phyloP scores from a whole-genome alignment of 1,284 basidiomycete genomes.

The Austroboletus niveus region DNA sequence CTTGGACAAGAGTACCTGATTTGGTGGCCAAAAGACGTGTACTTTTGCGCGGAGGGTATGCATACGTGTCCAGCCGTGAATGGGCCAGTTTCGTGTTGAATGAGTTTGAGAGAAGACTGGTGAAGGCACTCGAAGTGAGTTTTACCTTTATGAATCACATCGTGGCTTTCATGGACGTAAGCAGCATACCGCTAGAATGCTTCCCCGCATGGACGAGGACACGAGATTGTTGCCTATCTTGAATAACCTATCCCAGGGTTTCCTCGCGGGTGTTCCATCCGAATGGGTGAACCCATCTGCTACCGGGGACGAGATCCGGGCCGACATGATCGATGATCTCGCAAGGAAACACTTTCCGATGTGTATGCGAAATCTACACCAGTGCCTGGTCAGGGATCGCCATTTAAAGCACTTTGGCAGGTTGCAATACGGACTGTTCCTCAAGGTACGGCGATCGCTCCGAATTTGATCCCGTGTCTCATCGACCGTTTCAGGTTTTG shows the following conservation, averaged over 20 bases:
- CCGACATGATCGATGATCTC: conserved; percentile 92
- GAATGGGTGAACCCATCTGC: conserved; percentile 67
- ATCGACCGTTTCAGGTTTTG: conserved; percentile 59
- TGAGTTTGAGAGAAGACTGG: conserved; percentile 80
- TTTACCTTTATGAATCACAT: not conserved
- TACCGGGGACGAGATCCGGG: conserved; percentile 71
- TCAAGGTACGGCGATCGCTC: conserved; percentile 67
- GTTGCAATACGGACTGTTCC: conserved; percentile 90
- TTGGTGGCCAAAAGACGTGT: conserved; percentile 87
- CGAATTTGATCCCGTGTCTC: not conserved
- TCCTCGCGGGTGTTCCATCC: conserved; percentile 87
- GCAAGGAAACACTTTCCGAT: conserved; percentile 90
- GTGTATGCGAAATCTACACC: conserved; percentile 94
- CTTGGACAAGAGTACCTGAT: conserved; percentile 93
- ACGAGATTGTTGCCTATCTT: conserved; percentile 89
- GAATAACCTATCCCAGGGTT: conserved; percentile 91
- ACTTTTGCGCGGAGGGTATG: conserved; percentile 79
- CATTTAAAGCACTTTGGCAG: conserved; percentile 95
- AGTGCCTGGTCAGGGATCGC: conserved; percentile 71
- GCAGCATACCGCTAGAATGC: conserved; percentile 81
- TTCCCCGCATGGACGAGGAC: conserved; percentile 96
- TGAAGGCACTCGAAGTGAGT: conserved; percentile 77
- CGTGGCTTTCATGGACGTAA: conserved; percentile 1
- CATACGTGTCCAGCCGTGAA: conserved; percentile 84
- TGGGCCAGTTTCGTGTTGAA: conserved; percentile 88